Evolutionary conservation across 768 basidiomycete genomes (phyloP).

Genomic region (Tricholoma matsutake): DNA sequence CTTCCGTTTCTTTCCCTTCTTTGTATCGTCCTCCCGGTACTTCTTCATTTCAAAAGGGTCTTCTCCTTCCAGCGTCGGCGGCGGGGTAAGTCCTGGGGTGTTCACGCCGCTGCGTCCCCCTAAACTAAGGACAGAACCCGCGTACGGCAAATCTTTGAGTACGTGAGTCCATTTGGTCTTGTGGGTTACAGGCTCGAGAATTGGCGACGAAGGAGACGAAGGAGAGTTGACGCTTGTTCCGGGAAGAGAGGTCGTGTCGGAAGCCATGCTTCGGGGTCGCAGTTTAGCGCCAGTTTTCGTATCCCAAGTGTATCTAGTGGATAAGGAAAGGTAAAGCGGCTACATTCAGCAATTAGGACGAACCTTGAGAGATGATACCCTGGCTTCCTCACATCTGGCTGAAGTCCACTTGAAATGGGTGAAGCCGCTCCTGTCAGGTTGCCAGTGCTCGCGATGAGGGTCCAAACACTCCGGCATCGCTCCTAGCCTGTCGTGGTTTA

Average conservation of each 20-base stretch:
- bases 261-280: background rate
- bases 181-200: constrained; percentile 7
- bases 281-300: background rate
- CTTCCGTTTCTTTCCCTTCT: constrained; percentile 47
- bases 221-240: constrained; percentile 1
- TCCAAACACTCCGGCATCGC: constrained; percentile 62
- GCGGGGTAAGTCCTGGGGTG: constrained; percentile 26
- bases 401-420: constrained; percentile 42
- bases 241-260: background rate
- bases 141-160: constrained; percentile 30
- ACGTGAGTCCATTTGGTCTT: constrained; percentile 6
- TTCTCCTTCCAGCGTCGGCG: constrained; percentile 24
- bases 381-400: constrained; percentile 58
- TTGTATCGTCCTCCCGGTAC: constrained; percentile 24
- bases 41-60: constrained; percentile 15
- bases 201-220: constrained; percentile 11
- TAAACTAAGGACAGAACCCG: constrained; percentile 13
- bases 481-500: constrained; percentile 35
- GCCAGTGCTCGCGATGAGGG: constrained; percentile 70
- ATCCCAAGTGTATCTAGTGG: constrained; percentile 24
- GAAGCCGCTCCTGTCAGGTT: constrained; percentile 61
- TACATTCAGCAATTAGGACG: background rate
- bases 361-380: constrained; percentile 68
- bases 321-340: background rate
- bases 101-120: constrained; percentile 18